These are phyloP conservation scores for Spergularia azorica DNA, from an alignment of 179 eudicot species.

Conservation along the genomic window DNA sequence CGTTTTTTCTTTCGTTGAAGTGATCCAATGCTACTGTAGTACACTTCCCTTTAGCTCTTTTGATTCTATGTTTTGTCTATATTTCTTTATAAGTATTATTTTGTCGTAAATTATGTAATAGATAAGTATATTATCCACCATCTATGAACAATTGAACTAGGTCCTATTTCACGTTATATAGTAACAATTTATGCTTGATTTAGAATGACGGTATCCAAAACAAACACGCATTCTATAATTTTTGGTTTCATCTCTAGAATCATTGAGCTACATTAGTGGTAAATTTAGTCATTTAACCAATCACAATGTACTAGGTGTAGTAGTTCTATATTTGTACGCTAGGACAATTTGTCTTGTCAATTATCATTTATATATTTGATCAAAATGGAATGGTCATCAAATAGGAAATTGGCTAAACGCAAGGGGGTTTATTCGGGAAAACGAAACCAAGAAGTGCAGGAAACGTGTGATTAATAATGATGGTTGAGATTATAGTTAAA, in stretches of 20 bases:
- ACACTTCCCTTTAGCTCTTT: no score
- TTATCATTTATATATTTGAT: not conserved
- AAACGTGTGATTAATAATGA: slow-evolving; percentile 26
- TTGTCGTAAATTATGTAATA: no score
- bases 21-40: no score
- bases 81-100: no score
- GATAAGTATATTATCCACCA: no score
- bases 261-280: not conserved
- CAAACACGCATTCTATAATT: slow-evolving; percentile 14
- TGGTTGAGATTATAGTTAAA: slow-evolving; percentile 25
- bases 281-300: not conserved
- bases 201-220: slow-evolving; percentile 22
- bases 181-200: not conserved
- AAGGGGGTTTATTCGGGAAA: slow-evolving; percentile 22
- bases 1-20: not conserved
- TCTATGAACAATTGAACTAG: no score
- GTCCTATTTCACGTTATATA: no score
- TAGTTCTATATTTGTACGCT: not conserved
- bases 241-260: not conserved
- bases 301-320: not conserved
- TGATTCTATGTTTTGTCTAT: no score
- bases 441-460: slow-evolving; percentile 18
- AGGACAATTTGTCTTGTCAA: not conserved
- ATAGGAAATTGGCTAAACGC: not conserved
- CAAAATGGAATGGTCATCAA: not conserved